phyloP scores from a whole-genome alignment of 495 filamentous ascomycete species.

The Articulospora tetracladia region DNA sequence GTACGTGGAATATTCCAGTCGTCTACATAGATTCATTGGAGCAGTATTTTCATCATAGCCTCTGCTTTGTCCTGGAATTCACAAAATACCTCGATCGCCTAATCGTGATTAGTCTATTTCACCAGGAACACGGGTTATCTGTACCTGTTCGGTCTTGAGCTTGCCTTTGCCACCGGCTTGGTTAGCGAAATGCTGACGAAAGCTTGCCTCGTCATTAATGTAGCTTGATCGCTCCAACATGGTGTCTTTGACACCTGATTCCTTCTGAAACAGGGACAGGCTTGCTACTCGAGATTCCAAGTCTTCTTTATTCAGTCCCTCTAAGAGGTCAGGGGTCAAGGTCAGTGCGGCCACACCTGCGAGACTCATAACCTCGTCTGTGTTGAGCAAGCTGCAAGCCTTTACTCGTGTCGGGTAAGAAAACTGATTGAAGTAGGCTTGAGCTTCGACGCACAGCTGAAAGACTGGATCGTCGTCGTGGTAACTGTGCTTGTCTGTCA shows the following conservation, averaged over 20 bases:
- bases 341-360: constrained; percentile 57
- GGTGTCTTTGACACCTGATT: constrained; percentile 18
- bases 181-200: constrained; percentile 46
- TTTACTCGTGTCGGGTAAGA: constrained; percentile 46
- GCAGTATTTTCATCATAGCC: constrained; percentile 25
- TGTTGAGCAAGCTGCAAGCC: constrained; percentile 50
- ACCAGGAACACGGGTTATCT: not conserved
- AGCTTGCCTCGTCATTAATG: constrained; percentile 23
- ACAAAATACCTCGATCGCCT: constrained; percentile 59
- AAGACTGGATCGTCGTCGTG: constrained; percentile 42
- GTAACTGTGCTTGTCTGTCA: constrained; percentile 27
- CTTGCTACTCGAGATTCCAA: constrained; percentile 14
- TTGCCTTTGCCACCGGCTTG: constrained; percentile 44
- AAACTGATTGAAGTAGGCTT: constrained; percentile 47
- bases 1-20: too few species aligned
- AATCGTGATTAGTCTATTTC: constrained; percentile 2
- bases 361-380: constrained; percentile 51
- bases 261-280: constrained; percentile 18
- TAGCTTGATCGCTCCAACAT: too few species aligned
- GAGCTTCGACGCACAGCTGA: constrained; percentile 45
- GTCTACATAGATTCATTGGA: too few species aligned
- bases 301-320: constrained; percentile 37
- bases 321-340: constrained; percentile 47
- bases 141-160: constrained; percentile 43
- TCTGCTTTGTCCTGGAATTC: constrained; percentile 55